phyloP scores from a whole-genome alignment of 768 basidiomycete species.

The Psilocybe tampanensis region DNA sequence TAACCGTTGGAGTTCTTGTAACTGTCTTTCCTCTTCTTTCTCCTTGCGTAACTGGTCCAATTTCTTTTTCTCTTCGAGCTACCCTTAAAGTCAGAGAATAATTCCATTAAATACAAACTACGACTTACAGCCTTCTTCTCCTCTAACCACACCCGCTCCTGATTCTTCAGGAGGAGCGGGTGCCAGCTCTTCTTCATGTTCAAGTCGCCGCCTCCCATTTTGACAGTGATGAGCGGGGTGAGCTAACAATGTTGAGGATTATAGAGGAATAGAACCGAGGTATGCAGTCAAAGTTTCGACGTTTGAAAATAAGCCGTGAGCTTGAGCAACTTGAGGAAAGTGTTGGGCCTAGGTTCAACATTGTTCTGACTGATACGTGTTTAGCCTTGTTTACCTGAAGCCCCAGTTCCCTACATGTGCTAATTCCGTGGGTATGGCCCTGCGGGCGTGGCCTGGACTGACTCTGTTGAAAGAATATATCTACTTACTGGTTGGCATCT shows the following conservation, averaged over 20 bases:
- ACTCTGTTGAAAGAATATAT: too few species aligned
- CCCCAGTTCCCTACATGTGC: too few species aligned
- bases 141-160: slow-evolving; percentile 99
- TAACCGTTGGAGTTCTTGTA: slow-evolving; percentile 93
- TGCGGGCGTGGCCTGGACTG: too few species aligned
- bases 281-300: neutral
- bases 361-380: neutral
- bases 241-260: neutral
- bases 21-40: slow-evolving; percentile 94
- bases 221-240: slow-evolving; percentile 36
- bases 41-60: slow-evolving; percentile 96
- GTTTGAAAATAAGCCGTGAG: neutral
- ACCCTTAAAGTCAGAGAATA: slow-evolving; percentile 12
- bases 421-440: too few species aligned
- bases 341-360: neutral
- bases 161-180: slow-evolving; percentile 96
- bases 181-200: slow-evolving; percentile 99
- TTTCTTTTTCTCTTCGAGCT: slow-evolving; percentile 99
- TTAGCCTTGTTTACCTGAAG: slow-evolving; percentile 4
- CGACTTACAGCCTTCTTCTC: slow-evolving; percentile 90
- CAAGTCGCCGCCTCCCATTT: slow-evolving; percentile 97
- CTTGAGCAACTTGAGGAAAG: neutral
- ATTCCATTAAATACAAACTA: neutral
- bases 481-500: too few species aligned
- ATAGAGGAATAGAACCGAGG: neutral